Evolutionary conservation across 148 eudicot genomes (phyloP).

Genomic region (Rheum nobile): DNA sequence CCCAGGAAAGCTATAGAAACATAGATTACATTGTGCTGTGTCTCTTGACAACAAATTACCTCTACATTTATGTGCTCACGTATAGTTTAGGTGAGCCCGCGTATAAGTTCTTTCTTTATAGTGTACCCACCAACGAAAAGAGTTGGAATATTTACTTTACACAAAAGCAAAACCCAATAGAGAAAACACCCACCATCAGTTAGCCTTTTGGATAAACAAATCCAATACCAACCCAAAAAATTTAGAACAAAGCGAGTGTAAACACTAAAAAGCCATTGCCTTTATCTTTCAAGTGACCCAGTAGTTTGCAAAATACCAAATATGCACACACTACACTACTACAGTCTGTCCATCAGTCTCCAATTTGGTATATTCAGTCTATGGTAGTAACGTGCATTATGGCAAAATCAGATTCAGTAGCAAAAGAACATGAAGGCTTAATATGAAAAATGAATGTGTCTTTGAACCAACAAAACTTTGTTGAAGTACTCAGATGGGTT

Average conservation of each 20-base stretch:
- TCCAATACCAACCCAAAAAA: neutral
- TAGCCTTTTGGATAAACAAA: neutral
- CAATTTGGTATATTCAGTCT: neutral
- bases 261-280: neutral
- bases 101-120: neutral
- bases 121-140: neutral
- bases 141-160: neutral
- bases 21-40: no score
- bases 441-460: no score
- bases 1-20: no score
- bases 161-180: neutral
- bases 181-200: neutral
- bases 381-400: no score
- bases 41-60: no score
- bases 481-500: neutral
- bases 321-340: neutral
- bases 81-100: neutral
- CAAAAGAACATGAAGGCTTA: no score
- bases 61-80: no score
- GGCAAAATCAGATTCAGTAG: no score
- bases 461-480: neutral
- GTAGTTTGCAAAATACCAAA: neutral
- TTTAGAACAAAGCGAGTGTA: neutral
- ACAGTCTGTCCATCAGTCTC: neutral
- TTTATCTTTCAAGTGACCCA: neutral